Conservation (phyloP, 2,329 filamentous ascomycete genomes). For the Xylariaceae sp. region DNA sequence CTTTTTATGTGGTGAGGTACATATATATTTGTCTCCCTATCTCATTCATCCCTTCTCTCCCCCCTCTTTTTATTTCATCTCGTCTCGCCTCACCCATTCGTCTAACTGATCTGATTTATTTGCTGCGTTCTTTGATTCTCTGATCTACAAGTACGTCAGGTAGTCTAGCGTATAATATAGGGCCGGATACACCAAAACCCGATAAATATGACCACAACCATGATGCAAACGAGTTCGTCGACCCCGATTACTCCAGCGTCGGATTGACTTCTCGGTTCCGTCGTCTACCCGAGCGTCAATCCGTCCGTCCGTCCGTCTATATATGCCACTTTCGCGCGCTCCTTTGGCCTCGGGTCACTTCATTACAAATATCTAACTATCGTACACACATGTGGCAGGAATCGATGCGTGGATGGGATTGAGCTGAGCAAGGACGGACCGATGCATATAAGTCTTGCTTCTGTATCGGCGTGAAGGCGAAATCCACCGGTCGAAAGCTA, state of each 20-base stretch:
- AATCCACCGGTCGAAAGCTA: slow-evolving; percentile 4
- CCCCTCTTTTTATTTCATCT: neutral
- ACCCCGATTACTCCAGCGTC: too few species aligned
- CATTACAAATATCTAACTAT: slow-evolving; percentile 1
- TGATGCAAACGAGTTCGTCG: too few species aligned
- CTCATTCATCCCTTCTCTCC: neutral
- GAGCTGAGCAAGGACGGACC: neutral
- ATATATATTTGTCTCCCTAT: neutral
- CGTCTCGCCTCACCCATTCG: neutral
- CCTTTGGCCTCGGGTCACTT: neutral
- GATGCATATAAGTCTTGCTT: neutral
- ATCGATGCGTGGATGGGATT: neutral
- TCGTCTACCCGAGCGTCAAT: neutral
- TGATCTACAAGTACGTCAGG: too few species aligned
- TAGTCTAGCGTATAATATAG: too few species aligned
- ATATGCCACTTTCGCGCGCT: neutral
- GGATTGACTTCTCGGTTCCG: neutral
- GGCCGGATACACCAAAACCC: too few species aligned
- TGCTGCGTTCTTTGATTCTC: too few species aligned
- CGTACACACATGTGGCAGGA: neutral
- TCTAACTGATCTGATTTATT: neutral
- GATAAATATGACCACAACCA: too few species aligned
- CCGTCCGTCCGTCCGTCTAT: neutral
- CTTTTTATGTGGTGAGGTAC: neutral
- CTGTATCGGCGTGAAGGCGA: neutral